Conservation (phyloP, 495 filamentous ascomycete genomes). For the Penicillium coprophilum region DNA sequence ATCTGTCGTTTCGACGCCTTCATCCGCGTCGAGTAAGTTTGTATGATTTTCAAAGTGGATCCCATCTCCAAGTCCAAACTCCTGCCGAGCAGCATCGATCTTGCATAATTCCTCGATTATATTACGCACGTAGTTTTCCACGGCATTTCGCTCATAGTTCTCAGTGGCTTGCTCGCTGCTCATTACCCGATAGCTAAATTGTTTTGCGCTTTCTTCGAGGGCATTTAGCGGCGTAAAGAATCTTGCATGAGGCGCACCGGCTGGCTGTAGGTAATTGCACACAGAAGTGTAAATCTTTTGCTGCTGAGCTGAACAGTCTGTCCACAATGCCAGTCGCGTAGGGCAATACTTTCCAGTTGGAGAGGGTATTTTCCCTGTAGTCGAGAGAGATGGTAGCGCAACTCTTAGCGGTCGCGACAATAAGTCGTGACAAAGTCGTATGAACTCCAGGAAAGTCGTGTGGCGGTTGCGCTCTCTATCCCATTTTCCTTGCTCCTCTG, state of each 20-base stretch:
- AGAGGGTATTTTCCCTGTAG: constrained; percentile 29
- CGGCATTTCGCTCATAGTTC: constrained; percentile 27
- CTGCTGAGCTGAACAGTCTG: constrained; percentile 29
- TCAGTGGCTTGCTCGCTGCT: constrained; percentile 37
- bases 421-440: constrained; percentile 34
- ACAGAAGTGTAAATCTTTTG: constrained; percentile 31
- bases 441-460: constrained; percentile 40
- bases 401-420: constrained; percentile 29
- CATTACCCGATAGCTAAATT: constrained; percentile 18
- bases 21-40: constrained; percentile 18
- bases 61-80: constrained; percentile 29
- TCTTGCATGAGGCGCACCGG: constrained; percentile 3
- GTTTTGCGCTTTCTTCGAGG: constrained; percentile 21
- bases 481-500: constrained; percentile 5
- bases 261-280: constrained; percentile 24
- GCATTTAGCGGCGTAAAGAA: constrained; percentile 23
- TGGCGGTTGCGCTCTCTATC: constrained; percentile 13
- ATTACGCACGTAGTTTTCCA: constrained; percentile 28
- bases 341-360: constrained; percentile 36
- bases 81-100: constrained; percentile 20
- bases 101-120: constrained; percentile 32
- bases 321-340: constrained; percentile 27
- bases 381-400: constrained; percentile 30
- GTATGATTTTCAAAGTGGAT: constrained; percentile 29
- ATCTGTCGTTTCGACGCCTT: not conserved